Conservation (phyloP, 495 filamentous ascomycete genomes). For the Gamarada debralockiae region DNA sequence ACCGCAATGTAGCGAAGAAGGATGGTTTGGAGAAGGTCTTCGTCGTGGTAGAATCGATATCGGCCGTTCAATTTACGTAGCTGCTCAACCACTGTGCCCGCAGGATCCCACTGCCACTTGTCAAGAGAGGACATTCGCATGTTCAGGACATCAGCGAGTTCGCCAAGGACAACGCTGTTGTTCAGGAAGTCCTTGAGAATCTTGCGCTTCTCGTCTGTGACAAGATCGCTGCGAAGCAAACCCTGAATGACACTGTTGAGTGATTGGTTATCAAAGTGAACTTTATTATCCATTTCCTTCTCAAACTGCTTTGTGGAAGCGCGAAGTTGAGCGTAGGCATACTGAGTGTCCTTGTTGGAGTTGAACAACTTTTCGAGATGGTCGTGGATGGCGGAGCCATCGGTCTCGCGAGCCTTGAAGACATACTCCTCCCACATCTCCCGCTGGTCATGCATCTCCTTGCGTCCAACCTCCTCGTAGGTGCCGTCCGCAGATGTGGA, state of each 20-base stretch:
- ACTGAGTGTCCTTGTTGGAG: constrained; percentile 25
- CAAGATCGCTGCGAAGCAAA: constrained; percentile 50
- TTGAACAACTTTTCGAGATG: constrained; percentile 52
- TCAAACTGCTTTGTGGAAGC: constrained; percentile 44
- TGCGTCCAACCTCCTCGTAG: constrained; percentile 35
- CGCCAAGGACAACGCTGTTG: constrained; percentile 49
- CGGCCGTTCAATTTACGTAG: constrained; percentile 58
- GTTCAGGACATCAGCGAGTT: constrained; percentile 63
- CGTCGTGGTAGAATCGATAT: constrained; percentile 60
- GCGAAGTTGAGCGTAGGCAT: too few species aligned
- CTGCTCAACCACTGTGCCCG: constrained; percentile 49
- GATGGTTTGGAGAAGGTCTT: constrained; percentile 60
- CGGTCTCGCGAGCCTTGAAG: constrained; percentile 44
- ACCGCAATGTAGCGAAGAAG: constrained; percentile 61
- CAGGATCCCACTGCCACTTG: constrained; percentile 51
- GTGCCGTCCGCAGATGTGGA: neutral
- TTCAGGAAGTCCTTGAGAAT: constrained; percentile 55
- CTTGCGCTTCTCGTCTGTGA: constrained; percentile 53
- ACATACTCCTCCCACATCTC: constrained; percentile 51
- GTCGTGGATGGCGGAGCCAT: constrained; percentile 35
- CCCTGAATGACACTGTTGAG: constrained; percentile 49
- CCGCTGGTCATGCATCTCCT: constrained; percentile 42
- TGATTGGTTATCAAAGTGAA: constrained; percentile 33
- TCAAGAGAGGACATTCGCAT: constrained; percentile 58
- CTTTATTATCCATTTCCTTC: constrained; percentile 26